These are phyloP conservation scores for Candida sithepensis DNA, from an alignment of 805 yeast genomes.

Conservation along the genomic window DNA sequence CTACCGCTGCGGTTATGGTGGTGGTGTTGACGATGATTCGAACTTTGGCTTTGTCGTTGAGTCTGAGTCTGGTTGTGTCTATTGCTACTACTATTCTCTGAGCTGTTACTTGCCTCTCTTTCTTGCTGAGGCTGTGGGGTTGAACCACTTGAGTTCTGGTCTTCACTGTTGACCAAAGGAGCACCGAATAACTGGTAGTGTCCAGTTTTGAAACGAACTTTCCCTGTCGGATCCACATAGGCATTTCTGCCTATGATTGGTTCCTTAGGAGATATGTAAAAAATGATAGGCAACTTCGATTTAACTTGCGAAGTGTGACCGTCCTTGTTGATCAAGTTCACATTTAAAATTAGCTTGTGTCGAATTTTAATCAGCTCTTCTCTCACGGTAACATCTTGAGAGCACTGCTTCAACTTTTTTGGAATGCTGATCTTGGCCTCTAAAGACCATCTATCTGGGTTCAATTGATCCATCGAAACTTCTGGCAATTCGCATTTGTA, in stretches of 20 bases:
- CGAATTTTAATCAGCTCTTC: slow-evolving; percentile 40
- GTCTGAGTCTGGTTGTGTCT: not conserved
- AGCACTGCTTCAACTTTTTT: slow-evolving; percentile 34
- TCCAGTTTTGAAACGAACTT: slow-evolving; percentile 22
- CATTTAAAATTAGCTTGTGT: slow-evolving; percentile 42
- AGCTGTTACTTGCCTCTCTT: not conserved
- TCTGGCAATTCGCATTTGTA: slow-evolving; percentile 37
- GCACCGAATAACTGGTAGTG: slow-evolving; percentile 5
- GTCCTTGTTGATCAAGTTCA: slow-evolving; percentile 43
- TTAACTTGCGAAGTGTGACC: slow-evolving; percentile 51
- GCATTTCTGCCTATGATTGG: slow-evolving; percentile 24
- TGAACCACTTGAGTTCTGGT: not conserved
- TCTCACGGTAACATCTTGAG: slow-evolving; percentile 41
- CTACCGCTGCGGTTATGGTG: not conserved
- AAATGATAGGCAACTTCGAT: slow-evolving; percentile 45
- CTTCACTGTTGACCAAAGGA: not conserved
- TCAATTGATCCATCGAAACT: slow-evolving; percentile 30
- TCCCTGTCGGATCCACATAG: slow-evolving; percentile 23
- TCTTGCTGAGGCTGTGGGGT: not conserved
- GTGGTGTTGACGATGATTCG: no score
- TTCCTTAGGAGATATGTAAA: slow-evolving; percentile 39
- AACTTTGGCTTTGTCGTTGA: not conserved
- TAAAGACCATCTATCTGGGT: slow-evolving; percentile 43
- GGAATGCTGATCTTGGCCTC: slow-evolving; percentile 41
- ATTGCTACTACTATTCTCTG: not conserved